These are phyloP conservation scores for Amaranthus cruentus DNA, from an alignment of 148 eudicot genomes.

Conservation along the genomic window DNA sequence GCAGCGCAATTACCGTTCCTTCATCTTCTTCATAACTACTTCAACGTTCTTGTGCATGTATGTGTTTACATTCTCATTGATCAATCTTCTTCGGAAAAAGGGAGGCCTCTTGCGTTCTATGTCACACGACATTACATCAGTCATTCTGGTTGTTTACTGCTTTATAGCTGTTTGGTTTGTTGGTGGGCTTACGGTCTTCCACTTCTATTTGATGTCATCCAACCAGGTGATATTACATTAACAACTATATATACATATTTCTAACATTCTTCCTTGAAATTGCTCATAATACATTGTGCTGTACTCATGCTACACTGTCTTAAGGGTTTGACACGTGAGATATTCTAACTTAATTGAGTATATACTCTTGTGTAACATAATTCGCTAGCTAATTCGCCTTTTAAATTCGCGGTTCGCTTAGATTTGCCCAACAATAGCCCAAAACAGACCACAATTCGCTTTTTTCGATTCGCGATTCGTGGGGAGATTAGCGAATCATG, in stretches of 20 bases:
- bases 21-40: constrained; percentile 65
- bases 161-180: constrained; percentile 78
- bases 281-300: neutral
- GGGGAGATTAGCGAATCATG: too few species aligned
- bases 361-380: neutral
- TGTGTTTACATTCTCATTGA: constrained; percentile 55
- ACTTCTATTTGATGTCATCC: constrained; percentile 62
- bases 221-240: constrained; percentile 58
- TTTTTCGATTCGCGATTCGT: too few species aligned
- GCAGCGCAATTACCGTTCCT: constrained; percentile 84
- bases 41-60: constrained; percentile 69
- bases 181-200: constrained; percentile 77
- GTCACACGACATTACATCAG: constrained; percentile 49
- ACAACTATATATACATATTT: neutral
- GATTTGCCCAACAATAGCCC: too few species aligned
- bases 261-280: neutral
- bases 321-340: neutral
- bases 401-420: too few species aligned
- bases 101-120: constrained; percentile 39
- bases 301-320: neutral
- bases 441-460: too few species aligned
- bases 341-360: neutral
- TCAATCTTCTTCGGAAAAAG: constrained; percentile 33
- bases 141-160: constrained; percentile 57
- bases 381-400: too few species aligned